A percentile compares a stretch with the other conserved stretches of the same genome.
These are phyloP conservation scores for Suhomyces yuchorum DNA, from an alignment of 1,139 yeast species.

Conservation along the genomic window DNA sequence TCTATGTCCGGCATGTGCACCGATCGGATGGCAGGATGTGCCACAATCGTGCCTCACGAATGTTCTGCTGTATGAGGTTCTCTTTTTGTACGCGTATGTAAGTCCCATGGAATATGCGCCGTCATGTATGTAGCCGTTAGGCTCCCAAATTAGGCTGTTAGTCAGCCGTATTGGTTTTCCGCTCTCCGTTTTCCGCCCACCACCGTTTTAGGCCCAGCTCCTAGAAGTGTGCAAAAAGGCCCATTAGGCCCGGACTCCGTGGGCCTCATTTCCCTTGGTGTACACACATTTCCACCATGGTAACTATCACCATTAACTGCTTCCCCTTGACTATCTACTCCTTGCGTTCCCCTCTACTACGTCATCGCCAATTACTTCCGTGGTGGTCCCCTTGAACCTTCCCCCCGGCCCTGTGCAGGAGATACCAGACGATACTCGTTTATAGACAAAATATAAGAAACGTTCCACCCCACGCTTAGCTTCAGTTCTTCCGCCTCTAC, in stretches of 20 bases:
- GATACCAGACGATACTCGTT: neutral
- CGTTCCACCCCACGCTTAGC: conserved; percentile 1
- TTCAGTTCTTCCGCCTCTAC: neutral
- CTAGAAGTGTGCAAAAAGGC: neutral
- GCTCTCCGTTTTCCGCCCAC: neutral
- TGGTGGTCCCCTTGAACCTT: neutral
- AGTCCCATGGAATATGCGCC: no score
- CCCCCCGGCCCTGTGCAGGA: neutral
- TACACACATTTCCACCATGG: no score
- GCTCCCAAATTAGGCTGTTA: neutral
- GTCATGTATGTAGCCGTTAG: neutral
- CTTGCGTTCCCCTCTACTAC: neutral
- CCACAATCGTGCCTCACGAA: no score
- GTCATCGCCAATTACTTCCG: neutral
- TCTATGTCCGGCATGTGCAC: no score
- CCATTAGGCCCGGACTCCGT: no score
- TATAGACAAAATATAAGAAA: neutral
- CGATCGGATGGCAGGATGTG: no score
- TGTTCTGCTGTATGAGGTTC: no score
- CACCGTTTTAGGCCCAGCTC: neutral
- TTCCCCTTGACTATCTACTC: neutral
- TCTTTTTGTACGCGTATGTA: neutral
- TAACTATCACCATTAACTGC: no score
- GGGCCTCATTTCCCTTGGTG: no score
- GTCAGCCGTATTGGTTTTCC: neutral